These are phyloP conservation scores for Quercus phellos DNA, from an alignment of 331 rosid genomes.

Conservation along the genomic window DNA sequence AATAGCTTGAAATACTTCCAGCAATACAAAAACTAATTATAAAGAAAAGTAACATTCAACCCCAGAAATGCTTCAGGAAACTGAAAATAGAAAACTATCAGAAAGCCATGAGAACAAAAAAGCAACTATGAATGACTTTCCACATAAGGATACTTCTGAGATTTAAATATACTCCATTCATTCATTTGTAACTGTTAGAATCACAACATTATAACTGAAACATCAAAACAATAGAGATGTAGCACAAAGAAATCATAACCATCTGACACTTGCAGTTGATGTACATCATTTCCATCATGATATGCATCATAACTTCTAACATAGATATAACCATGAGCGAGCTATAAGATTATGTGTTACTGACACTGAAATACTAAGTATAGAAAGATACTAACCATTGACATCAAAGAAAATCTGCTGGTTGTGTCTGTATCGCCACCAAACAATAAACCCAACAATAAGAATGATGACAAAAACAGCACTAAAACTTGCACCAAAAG, in stretches of 20 bases:
- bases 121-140: not conserved
- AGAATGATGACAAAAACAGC: slow-evolving; percentile 61
- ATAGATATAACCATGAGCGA: not conserved
- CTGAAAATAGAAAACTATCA: not conserved
- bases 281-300: not conserved
- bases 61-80: not conserved
- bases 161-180: not conserved
- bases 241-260: not conserved
- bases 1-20: not conserved
- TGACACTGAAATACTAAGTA: not conserved
- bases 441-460: slow-evolving; percentile 55
- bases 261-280: not conserved
- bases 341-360: not conserved
- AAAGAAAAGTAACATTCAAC: not conserved
- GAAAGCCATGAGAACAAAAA: not conserved
- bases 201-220: not conserved
- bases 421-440: slow-evolving; percentile 91
- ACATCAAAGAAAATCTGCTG: slow-evolving; percentile 96
- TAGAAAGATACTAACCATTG: slow-evolving; percentile 51
- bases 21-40: not conserved
- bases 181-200: not conserved
- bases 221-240: not conserved
- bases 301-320: not conserved
- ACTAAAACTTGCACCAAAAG: slow-evolving; percentile 82
- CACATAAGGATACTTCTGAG: too few relatives aligned